Base-by-base conservation (phyloP, 2,329 filamentous ascomycete genomes). In the Alternaria triticimaculans region DNA sequence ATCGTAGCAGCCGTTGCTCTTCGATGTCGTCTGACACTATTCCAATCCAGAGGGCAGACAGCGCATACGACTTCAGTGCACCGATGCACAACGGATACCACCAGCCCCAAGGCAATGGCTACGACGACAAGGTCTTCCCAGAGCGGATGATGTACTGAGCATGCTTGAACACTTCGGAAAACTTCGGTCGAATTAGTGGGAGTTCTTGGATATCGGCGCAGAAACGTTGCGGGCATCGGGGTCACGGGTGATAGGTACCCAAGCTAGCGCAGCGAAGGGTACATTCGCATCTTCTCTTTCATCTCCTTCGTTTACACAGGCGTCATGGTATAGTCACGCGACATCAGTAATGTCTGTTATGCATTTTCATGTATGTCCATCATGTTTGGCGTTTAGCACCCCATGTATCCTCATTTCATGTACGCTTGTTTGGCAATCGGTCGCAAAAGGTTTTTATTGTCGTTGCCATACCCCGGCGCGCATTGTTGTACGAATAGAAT, bases 81-180 rank as follows among this genome's bases (percentile, higher is more conserved):
- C 63, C 72, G 11, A 71, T 78, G 57, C 72, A 72, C 12, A 65
- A 67, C n/a, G 63, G 60, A 5, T 77, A 73, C 57, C 64, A 74
- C 58, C 64, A 73, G 44, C 56, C 64, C 14, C 74, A 72, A 48
- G 60, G 60, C 33, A 66, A 58, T 44, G 71, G 70, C 9, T 79
- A 78, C 64, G 74, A 76, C 48, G 76, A 80, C 56, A 75, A 76
- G 68, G 76, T 77, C 20, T 80, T 80, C 51, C 76, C 77, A 1
- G 77, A 79, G 59, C 72, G 76, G 43, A 77, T 72, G 51, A 66
- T 78, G 56, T 80, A 76, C 63, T 79, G 46, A 68, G 9, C 11
- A 21, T 9, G 12, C 7, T 18, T 10, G 6, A 46, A 28, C 18
- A 33, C 20, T 21, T 41, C 46, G 7, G 25, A 48, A 25, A 18